Percentiles rank a stretch among this genome's conserved stretches.
Evolutionary conservation across 2,329 filamentous ascomycete species (phyloP).

Genomic region (Arthrocladium fulminans): DNA sequence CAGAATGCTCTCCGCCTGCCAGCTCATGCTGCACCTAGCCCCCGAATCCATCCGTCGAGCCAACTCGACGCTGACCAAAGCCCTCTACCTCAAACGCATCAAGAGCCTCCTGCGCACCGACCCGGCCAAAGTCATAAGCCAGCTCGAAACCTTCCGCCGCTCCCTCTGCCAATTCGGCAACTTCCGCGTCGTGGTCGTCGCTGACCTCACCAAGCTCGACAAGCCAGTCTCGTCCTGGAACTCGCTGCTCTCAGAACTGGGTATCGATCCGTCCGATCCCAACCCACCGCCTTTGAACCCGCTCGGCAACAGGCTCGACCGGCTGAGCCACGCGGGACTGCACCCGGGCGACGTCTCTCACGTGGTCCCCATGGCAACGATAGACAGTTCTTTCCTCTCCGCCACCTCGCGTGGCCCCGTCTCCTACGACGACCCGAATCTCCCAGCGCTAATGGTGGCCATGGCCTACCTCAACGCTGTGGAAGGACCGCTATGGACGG

Average conservation of each 20-base stretch:
- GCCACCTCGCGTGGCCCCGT: conserved; percentile 65
- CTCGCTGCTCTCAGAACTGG: conserved; percentile 46
- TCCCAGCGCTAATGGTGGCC: conserved; percentile 80
- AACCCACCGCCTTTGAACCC: conserved; percentile 50
- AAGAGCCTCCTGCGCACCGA: conserved; percentile 71
- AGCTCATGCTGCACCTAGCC: conserved; percentile 73
- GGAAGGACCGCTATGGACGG: conserved; percentile 89
- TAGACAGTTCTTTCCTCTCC: conserved; percentile 84
- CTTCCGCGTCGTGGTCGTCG: conserved; percentile 74
- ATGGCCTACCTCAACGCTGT: conserved; percentile 85
- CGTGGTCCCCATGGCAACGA: conserved; percentile 80
- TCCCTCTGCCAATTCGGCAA: conserved; percentile 76
- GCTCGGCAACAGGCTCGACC: conserved; percentile 58
- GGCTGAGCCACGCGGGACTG: conserved; percentile 67
- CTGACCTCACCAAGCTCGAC: conserved; percentile 64
- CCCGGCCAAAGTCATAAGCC: conserved; percentile 63
- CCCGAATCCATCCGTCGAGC: conserved; percentile 67
- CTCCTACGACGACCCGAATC: conserved; percentile 64
- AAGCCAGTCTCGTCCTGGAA: conserved; percentile 76
- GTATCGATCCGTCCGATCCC: conserved; percentile 31
- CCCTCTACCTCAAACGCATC: conserved; percentile 76
- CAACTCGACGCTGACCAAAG: conserved; percentile 73
- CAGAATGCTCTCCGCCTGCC: conserved; percentile 51
- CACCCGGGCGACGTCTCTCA: conserved; percentile 67
- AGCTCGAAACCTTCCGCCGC: conserved; percentile 67